Percentiles rank a stretch among this genome's conserved stretches.
These are phyloP conservation scores for Botryotinia globosa DNA, from an alignment of 2,329 filamentous ascomycete species.

Conservation along the genomic window DNA sequence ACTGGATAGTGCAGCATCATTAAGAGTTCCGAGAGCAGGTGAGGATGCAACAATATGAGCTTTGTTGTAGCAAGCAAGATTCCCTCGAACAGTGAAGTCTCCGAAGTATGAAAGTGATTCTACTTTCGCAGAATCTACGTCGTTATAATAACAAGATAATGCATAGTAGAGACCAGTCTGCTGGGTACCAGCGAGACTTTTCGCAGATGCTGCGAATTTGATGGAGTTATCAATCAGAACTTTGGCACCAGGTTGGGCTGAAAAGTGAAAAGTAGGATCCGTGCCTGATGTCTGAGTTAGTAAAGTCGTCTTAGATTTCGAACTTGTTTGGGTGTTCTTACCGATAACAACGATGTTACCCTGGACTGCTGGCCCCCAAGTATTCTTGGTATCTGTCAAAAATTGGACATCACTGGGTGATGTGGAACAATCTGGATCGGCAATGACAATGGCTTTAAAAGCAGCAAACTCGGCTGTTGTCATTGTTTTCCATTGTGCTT, in stretches of 20 bases:
- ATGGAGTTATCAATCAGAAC: constrained; percentile 43
- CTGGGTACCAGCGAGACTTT: constrained; percentile 21
- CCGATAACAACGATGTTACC: constrained; percentile 46
- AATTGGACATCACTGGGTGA: constrained; percentile 39
- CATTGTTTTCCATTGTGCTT: constrained; percentile 41
- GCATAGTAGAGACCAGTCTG: constrained; percentile 44
- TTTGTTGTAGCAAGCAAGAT: constrained; percentile 43
- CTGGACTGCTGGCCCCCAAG: constrained; percentile 43
- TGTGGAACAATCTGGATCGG: constrained; percentile 41
- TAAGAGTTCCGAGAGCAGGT: constrained; percentile 38
- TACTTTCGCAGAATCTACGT: constrained; percentile 31
- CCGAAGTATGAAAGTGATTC: constrained; percentile 40
- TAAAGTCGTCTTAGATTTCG: background rate
- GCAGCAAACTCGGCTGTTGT: constrained; percentile 44
- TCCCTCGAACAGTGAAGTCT: constrained; percentile 42
- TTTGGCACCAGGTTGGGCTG: constrained; percentile 35
- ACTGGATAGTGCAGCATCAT: constrained; percentile 42
- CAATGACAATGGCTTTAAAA: constrained; percentile 47
- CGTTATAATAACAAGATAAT: constrained; percentile 45
- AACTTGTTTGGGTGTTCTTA: constrained; percentile 15
- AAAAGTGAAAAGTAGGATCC: constrained; percentile 34
- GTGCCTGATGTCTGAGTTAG: constrained; percentile 29
- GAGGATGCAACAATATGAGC: constrained; percentile 43
- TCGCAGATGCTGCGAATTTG: constrained; percentile 39
- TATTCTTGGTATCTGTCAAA: constrained; percentile 41